These are phyloP conservation scores for Eucalyptus pumila DNA, from an alignment of 345 rosid genomes.

Conservation along the genomic window DNA sequence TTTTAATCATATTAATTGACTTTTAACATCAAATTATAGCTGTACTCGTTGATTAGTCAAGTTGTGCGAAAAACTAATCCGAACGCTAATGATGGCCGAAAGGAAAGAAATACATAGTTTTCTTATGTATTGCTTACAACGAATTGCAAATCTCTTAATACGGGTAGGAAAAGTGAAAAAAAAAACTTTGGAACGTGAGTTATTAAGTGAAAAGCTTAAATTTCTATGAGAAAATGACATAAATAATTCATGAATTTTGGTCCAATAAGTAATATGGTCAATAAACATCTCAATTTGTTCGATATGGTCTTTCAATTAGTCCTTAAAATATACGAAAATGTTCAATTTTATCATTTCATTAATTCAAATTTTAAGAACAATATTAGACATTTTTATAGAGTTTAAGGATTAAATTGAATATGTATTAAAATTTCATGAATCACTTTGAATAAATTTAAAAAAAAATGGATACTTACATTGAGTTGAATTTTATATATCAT, in stretches of 20 bases:
- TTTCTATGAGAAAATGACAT: not conserved
- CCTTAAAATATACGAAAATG: too few relatives aligned
- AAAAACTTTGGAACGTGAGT: not conserved
- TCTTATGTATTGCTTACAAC: rapidly evolving
- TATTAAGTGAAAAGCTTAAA: not conserved
- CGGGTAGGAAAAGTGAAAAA: rapidly evolving
- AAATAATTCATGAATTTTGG: too few relatives aligned
- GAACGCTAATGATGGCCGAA: not conserved
- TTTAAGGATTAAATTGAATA: too few relatives aligned
- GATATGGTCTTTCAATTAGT: rapidly evolving
- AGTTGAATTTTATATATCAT: too few relatives aligned
- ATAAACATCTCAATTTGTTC: too few relatives aligned
- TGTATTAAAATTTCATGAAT: too few relatives aligned
- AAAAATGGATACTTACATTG: too few relatives aligned
- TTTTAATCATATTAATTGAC: not conserved
- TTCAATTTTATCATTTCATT: rapidly evolving
- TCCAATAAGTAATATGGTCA: rapidly evolving
- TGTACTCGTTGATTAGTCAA: rapidly evolving
- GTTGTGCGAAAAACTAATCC: not conserved
- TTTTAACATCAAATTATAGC: not conserved
- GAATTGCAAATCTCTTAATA: not conserved
- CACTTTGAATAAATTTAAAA: too few relatives aligned
- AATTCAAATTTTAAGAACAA: too few relatives aligned
- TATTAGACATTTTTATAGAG: too few relatives aligned
- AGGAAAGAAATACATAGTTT: rapidly evolving